Base-by-base conservation (phyloP, 768 basidiomycete genomes). In the Lactarius evosmus region DNA sequence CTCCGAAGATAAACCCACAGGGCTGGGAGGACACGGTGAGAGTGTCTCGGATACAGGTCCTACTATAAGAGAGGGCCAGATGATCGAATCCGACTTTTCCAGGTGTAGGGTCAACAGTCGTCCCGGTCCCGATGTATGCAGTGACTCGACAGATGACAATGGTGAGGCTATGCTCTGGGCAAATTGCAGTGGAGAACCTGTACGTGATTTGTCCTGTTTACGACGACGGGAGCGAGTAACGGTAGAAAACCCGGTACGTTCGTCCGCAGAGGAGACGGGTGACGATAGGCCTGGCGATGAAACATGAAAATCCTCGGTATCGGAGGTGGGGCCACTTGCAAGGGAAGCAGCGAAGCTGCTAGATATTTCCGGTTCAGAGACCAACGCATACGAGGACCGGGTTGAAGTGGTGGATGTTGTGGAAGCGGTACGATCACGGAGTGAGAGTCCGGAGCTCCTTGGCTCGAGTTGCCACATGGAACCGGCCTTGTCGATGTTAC, bases 321-420 rank as follows among this genome's bases (percentile, higher is more conserved):
- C 91, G 27, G 91, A 91, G 12, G 81, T 80, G 30, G 85, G 85
- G 16, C 79, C 85, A 67, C 87, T 88, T 71, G 90, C 91, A 4
- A 92, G 80, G 32, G 90, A 92, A 7, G 88, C 89, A 1, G 89
- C 88, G 67, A 92, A 91, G 72, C 87, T 89, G 75, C 89, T 91
- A 5, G 90, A 90, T 57, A 92, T 87, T 67, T 93, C 91, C 2
- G 85, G 85, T 69, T 93, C 91, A n/a, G 91, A 91, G 9, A 93
- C 79, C 61, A 91, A 80, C 4, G 91, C 90, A 69, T 85, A 93
- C 0, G 91, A 93, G 22, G 91, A 93, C 32, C 84, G 88, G 0
- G 88, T 88, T 4, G 89, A 91, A 0, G 85, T 77, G 1, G 88
- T 89, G 9, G 90, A 91, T 7, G 86, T 77, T 16, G 87, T 85